A percentile compares a stretch with the other conserved stretches of the same genome.
phyloP scores from a whole-genome alignment of 768 basidiomycete genomes.

The Serendipita vermifera region DNA sequence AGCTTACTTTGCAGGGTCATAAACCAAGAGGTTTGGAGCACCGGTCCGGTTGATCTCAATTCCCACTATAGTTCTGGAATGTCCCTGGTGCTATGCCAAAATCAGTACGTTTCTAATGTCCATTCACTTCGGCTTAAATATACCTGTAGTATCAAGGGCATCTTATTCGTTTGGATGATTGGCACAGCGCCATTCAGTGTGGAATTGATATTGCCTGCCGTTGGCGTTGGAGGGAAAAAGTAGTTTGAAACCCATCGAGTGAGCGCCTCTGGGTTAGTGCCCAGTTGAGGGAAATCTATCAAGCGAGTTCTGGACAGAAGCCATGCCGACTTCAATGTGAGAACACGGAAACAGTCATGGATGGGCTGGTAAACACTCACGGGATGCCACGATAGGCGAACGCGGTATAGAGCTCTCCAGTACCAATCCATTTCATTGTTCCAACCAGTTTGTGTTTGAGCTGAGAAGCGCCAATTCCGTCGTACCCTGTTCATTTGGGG shows the following conservation, averaged over 20 bases:
- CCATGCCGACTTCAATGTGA: no score
- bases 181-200: constrained; percentile 38
- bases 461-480: constrained; percentile 50
- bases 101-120: constrained; percentile 1
- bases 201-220: constrained; percentile 20
- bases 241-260: constrained; percentile 66
- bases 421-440: constrained; percentile 68
- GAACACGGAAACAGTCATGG: not conserved
- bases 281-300: constrained; percentile 43
- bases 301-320: constrained; percentile 44
- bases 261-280: constrained; percentile 35
- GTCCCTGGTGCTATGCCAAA: constrained; percentile 51
- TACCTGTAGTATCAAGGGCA: constrained; percentile 59
- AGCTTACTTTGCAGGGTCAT: constrained; percentile 63
- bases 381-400: constrained; percentile 70
- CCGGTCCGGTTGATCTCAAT: constrained; percentile 56
- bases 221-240: constrained; percentile 34
- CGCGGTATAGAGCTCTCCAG: constrained; percentile 65
- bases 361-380: constrained; percentile 33
- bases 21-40: constrained; percentile 49
- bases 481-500: constrained; percentile 51
- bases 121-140: not conserved
- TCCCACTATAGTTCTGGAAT: constrained; percentile 79
- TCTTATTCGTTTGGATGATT: constrained; percentile 44
- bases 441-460: constrained; percentile 40